Conservation (phyloP, 768 basidiomycete genomes). For the Tulasnella sp. region DNA sequence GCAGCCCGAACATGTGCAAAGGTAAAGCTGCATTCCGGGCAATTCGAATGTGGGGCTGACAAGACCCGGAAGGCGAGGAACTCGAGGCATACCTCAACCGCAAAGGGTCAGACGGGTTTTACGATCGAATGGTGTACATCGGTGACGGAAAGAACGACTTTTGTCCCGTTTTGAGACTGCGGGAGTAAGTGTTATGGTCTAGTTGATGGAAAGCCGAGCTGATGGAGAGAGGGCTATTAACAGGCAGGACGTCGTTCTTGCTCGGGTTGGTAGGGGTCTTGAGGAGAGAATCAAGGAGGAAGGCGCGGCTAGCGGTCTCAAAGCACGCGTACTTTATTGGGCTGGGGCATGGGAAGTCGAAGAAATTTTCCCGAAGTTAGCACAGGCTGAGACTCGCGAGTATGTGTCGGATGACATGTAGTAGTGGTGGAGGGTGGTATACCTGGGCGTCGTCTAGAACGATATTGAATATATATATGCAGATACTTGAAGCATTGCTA, state of each 20-base stretch:
- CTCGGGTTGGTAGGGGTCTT: slow-evolving; percentile 66
- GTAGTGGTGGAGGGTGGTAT: too few species aligned
- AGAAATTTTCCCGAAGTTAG: slow-evolving; percentile 44
- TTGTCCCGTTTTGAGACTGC: slow-evolving; percentile 76
- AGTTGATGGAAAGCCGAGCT: background rate
- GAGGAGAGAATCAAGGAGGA: slow-evolving; percentile 67
- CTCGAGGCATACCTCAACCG: slow-evolving; percentile 67
- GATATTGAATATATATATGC: background rate
- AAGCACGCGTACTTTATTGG: slow-evolving; percentile 73
- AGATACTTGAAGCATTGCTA: too few species aligned
- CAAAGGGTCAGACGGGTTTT: slow-evolving; percentile 37
- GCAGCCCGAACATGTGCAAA: slow-evolving; percentile 98
- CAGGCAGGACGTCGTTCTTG: slow-evolving; percentile 77
- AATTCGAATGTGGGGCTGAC: background rate
- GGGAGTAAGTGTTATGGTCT: slow-evolving; percentile 38
- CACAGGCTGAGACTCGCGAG: background rate
- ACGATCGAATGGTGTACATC: slow-evolving; percentile 74
- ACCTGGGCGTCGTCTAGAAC: too few species aligned
- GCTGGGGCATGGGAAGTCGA: slow-evolving; percentile 95
- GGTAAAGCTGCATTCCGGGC: slow-evolving; percentile 32
- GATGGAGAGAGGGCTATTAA: background rate
- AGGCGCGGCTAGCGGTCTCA: slow-evolving; percentile 50
- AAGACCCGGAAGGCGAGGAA: slow-evolving; percentile 58
- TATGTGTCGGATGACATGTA: background rate
- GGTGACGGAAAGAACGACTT: slow-evolving; percentile 96